A percentile compares a stretch with the other conserved stretches of the same genome.
These are phyloP conservation scores for Xylaria sp. DNA, from an alignment of 2,329 filamentous ascomycete genomes.

Conservation along the genomic window DNA sequence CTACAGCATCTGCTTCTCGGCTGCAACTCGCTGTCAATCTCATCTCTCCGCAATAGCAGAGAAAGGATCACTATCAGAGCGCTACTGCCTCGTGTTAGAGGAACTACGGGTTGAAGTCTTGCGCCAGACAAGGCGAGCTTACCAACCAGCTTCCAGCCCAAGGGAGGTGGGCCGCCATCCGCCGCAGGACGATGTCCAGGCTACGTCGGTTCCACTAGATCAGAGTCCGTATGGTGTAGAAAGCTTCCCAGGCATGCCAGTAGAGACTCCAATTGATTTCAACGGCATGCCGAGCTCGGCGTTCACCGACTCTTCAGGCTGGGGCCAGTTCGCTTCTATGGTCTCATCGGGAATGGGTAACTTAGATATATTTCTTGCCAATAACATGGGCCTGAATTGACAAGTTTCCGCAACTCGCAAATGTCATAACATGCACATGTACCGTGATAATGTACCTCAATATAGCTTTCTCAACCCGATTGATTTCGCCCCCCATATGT, in stretches of 20 bases:
- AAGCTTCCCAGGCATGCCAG: neutral
- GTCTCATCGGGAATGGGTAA: slow-evolving; percentile 34
- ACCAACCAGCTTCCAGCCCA: neutral
- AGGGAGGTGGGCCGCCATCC: too few relatives aligned
- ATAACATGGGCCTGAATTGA: neutral
- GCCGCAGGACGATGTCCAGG: neutral
- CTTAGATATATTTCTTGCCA: slow-evolving; percentile 8
- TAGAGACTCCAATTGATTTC: slow-evolving; percentile 15
- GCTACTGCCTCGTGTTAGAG: slow-evolving; percentile 39
- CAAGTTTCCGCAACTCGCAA: neutral
- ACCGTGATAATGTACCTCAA: neutral
- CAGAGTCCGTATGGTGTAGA: neutral
- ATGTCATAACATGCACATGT: neutral
- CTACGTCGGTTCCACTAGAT: neutral
- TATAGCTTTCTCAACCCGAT: neutral
- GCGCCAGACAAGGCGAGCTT: slow-evolving; percentile 8
- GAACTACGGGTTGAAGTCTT: slow-evolving; percentile 35
- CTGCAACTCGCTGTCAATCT: slow-evolving; percentile 33
- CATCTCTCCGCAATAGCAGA: slow-evolving; percentile 33
- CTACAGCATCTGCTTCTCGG: slow-evolving; percentile 26
- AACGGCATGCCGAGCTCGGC: slow-evolving; percentile 20
- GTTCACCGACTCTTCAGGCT: slow-evolving; percentile 31
- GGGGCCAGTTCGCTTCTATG: slow-evolving; percentile 39
- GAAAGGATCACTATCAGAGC: slow-evolving; percentile 35
- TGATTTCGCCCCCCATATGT: too few relatives aligned